These are phyloP conservation scores for Pezicula carpinea DNA, from an alignment of 2,329 filamentous ascomycete species.

Conservation along the genomic window DNA sequence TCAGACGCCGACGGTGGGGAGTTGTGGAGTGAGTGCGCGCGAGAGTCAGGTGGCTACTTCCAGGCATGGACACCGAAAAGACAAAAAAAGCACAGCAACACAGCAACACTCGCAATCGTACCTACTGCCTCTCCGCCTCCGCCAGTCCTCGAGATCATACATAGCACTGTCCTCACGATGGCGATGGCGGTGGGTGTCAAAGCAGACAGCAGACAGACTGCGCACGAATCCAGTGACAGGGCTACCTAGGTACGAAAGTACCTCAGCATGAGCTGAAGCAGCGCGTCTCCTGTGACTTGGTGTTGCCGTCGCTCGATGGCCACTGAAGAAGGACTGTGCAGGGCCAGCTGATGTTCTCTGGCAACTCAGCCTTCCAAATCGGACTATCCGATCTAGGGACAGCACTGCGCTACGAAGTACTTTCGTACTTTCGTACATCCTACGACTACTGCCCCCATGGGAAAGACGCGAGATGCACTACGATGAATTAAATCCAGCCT, in stretches of 20 bases:
- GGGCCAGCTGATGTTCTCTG: conserved; percentile 11
- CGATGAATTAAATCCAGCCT: background rate
- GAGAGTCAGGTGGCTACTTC: background rate
- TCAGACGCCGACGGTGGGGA: conserved; percentile 1
- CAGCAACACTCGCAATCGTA: too few species aligned
- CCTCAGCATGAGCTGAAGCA: background rate
- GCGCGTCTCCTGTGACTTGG: background rate
- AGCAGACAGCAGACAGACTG: too few species aligned
- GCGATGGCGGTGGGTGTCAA: too few species aligned
- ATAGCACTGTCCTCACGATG: background rate
- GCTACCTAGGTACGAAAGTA: too few species aligned
- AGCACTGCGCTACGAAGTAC: background rate
- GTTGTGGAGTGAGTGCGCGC: background rate
- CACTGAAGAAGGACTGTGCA: conserved; percentile 6
- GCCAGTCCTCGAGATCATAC: background rate
- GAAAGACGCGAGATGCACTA: background rate
- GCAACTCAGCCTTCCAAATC: conserved; percentile 1
- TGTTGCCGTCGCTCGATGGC: background rate
- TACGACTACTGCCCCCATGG: background rate
- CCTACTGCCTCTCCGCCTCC: too few species aligned
- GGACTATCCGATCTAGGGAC: background rate
- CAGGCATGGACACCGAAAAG: background rate
- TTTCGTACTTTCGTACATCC: background rate
- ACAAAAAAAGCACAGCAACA: background rate
- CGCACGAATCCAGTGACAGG: too few species aligned